Percentiles rank a stretch among this genome's conserved stretches.
Conservation (phyloP, 2,329 filamentous ascomycete genomes). For the Neonectria magnoliae region DNA sequence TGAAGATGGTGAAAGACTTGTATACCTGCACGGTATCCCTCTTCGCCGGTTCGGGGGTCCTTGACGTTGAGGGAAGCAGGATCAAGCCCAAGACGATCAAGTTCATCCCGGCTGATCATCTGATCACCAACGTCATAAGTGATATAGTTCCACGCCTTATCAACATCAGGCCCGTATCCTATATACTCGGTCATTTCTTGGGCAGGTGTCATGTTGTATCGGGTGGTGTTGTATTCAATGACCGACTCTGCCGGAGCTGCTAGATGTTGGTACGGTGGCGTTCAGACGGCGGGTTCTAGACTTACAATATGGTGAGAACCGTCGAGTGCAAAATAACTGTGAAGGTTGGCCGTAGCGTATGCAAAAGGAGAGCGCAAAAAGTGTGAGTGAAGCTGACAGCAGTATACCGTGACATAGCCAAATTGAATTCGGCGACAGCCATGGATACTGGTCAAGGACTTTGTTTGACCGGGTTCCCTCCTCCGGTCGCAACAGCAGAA, state of each 20-base stretch:
- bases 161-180: slow-evolving; percentile 65
- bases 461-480: not conserved
- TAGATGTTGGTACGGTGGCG: not conserved
- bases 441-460: not conserved
- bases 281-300: accelerated
- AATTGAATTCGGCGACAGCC: slow-evolving; percentile 1
- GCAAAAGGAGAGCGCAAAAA: slow-evolving; percentile 27
- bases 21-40: slow-evolving; percentile 67
- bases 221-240: slow-evolving; percentile 60
- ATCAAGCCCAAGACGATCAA: slow-evolving; percentile 62
- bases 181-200: slow-evolving; percentile 60
- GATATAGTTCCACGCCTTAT: slow-evolving; percentile 66
- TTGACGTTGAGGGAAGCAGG: slow-evolving; percentile 64
- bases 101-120: slow-evolving; percentile 65
- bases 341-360: slow-evolving; percentile 10
- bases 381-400: slow-evolving; percentile 23
- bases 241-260: slow-evolving; percentile 58
- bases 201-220: slow-evolving; percentile 60
- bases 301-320: slow-evolving; percentile 31
- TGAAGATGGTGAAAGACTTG: slow-evolving; percentile 67
- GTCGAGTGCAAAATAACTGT: not conserved
- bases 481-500: slow-evolving; percentile 11
- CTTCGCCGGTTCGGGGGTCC: slow-evolving; percentile 64
- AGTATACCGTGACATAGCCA: slow-evolving; percentile 30
- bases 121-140: slow-evolving; percentile 64